Percentiles rank a stretch among this genome's conserved stretches.
phyloP scores from a whole-genome alignment of 2,329 filamentous ascomycete species.

The Beauveria brongniartii region DNA sequence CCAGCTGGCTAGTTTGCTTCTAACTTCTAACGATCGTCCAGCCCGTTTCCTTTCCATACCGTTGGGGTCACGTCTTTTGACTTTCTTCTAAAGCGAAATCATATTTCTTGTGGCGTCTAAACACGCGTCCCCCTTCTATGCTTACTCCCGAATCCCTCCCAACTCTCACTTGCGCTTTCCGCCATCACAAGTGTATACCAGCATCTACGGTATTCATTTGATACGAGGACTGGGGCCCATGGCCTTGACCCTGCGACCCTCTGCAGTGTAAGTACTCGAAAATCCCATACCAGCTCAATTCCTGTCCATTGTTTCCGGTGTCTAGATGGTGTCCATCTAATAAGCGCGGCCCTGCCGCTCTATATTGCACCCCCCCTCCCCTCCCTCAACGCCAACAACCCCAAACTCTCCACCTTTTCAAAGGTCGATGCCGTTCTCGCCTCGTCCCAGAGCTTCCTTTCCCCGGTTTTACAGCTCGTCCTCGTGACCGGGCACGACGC shows the following conservation, averaged over 20 bases:
- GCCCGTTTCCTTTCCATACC: neutral
- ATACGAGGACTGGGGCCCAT: neutral
- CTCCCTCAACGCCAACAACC: neutral
- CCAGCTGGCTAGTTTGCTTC: neutral
- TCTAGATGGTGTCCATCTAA: neutral
- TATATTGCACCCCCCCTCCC: neutral
- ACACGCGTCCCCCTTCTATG: neutral
- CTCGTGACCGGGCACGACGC: neutral
- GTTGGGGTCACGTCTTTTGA: neutral
- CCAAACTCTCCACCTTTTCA: constrained; percentile 7
- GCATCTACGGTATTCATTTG: neutral
- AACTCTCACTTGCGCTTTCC: neutral
- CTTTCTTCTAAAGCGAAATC: no score
- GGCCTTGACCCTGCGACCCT: neutral
- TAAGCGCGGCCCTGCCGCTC: neutral
- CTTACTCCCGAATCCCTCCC: neutral
- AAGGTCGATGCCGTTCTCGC: constrained; percentile 11
- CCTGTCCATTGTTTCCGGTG: constrained; percentile 3
- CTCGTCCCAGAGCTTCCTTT: neutral
- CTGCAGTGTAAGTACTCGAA: neutral
- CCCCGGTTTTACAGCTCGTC: constrained; percentile 7
- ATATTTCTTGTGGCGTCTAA: neutral
- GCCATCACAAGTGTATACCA: neutral
- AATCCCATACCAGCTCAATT: neutral
- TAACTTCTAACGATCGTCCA: neutral